These are phyloP conservation scores for Umbelopsis vinacea DNA, from an alignment of 192 early-diverging fungal species.

Conservation along the genomic window DNA sequence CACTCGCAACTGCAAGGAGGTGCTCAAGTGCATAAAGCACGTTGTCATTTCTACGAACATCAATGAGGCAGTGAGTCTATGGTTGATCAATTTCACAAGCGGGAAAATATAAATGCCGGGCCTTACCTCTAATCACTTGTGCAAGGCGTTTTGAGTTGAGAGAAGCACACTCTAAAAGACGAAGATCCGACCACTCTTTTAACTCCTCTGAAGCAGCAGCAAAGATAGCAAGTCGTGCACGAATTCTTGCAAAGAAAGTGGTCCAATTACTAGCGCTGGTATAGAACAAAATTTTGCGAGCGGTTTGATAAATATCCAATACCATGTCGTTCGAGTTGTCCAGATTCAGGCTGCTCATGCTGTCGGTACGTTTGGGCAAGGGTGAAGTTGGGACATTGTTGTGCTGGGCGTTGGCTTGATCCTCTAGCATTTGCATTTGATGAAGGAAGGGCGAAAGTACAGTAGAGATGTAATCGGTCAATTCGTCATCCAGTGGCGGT, in stretches of 20 bases:
- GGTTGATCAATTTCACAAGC: no score
- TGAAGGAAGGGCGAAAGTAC: slow-evolving; percentile 62
- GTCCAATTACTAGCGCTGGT: slow-evolving; percentile 89
- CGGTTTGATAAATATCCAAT: slow-evolving; percentile 75
- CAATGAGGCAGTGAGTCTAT: not conserved
- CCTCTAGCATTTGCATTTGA: slow-evolving; percentile 42
- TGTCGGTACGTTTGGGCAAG: slow-evolving; percentile 34
- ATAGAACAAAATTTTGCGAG: slow-evolving; percentile 83
- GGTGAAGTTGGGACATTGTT: slow-evolving; percentile 25
- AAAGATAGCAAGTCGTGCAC: slow-evolving; percentile 58
- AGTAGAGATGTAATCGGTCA: slow-evolving; percentile 64
- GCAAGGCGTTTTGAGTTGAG: slow-evolving; percentile 70
- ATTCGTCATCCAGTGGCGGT: slow-evolving; percentile 72
- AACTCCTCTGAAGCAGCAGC: slow-evolving; percentile 64
- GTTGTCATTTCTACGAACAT: slow-evolving; percentile 51
- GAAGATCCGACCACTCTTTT: slow-evolving; percentile 72
- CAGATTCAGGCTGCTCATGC: slow-evolving; percentile 20
- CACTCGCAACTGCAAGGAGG: slow-evolving; percentile 69
- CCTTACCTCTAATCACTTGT: slow-evolving; percentile 61
- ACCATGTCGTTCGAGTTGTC: slow-evolving; percentile 43
- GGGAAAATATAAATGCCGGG: not conserved
- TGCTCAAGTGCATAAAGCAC: slow-evolving; percentile 61
- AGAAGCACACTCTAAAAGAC: slow-evolving; percentile 79
- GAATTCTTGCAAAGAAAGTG: slow-evolving; percentile 74
- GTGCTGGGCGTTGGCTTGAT: slow-evolving; percentile 25